These are phyloP conservation scores for Vitis amurensis DNA, from an alignment of 164 flowering plant species.

Conservation along the genomic window DNA sequence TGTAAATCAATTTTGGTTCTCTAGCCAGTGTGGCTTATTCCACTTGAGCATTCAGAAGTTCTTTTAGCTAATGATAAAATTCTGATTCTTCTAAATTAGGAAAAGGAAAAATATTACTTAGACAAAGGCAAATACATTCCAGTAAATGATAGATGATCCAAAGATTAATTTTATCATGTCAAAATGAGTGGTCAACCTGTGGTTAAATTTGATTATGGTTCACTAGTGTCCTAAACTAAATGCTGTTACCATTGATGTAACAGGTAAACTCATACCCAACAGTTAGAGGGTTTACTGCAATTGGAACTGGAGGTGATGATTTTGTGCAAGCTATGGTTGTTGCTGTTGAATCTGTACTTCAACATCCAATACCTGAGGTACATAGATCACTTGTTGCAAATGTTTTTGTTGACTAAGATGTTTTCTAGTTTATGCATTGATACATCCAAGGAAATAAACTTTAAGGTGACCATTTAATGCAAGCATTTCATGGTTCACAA, in stretches of 20 bases:
- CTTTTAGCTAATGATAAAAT: not conserved
- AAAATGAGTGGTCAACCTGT: not conserved
- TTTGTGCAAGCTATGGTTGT: constrained; percentile 96
- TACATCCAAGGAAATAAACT: not conserved
- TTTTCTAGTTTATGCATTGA: not conserved
- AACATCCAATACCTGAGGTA: constrained; percentile 84
- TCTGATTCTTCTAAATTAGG: too few species aligned
- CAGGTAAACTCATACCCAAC: constrained; percentile 93
- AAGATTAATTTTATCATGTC: too few species aligned
- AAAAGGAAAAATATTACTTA: too few species aligned
- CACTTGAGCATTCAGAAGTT: not conserved
- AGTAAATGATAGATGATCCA: too few species aligned
- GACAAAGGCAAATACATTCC: too few species aligned
- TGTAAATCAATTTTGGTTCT: too few species aligned
- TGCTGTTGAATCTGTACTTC: constrained; percentile 95
- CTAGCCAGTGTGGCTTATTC: not conserved
- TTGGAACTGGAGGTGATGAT: constrained; percentile 97
- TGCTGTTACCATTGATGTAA: not conserved
- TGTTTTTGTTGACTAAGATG: not conserved
- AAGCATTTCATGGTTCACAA: not conserved
- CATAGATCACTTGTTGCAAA: constrained; percentile 1
- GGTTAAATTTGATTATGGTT: not conserved
- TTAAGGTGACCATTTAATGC: not conserved
- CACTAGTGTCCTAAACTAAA: not conserved
- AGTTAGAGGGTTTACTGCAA: constrained; percentile 94